Evolutionary conservation across 805 yeast genomes (phyloP), one percentile per base, ranked within the genome.

Genomic region (Spathaspora boniae): DNA sequence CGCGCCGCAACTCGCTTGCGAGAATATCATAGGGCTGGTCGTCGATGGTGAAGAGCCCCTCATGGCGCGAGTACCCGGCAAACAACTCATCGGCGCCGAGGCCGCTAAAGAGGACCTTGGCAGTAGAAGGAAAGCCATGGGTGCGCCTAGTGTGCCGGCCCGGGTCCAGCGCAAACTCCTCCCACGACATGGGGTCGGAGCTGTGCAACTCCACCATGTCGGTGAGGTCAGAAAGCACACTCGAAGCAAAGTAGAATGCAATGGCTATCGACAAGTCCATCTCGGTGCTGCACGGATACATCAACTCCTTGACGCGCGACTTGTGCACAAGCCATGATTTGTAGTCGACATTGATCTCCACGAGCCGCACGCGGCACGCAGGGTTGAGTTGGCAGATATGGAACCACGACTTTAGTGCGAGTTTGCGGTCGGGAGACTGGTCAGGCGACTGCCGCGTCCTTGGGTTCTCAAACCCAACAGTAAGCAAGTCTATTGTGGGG

Each of bases 61-160:
- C 81, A 47, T 93, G 94, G 29, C 97, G 71, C 16, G 95, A 85
- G 55, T 93, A 93, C 0, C 99, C 99, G 0, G 96, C 99, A 65
- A 85, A 89, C 14, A 93, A 61, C 58, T 93, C 99, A 61, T 93
- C 99, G 0, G 98, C 98, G 1, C 99, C 99, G 9, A 93, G 67
- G 0, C 99, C 99, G 36, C 96, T 86, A 23, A 93, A 65, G 6
- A 93, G 56, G 0, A 93, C 95, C 45, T 78, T 74, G 6, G 87
- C 74, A 6, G 59, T 54, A 14, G 88, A 74, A 2, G 51, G 43
- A 47, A 80, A 82, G 6, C 44, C 37, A 2, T 22, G 35, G 29
- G 51, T 35, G 5, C 16, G 16, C 1, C 15, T 20, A 8, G 33
- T 16, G 29, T 42, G 42, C 9, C 21, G 18, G 1, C 28, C 9